Evolutionary conservation across 306 rosid species (phyloP).

Genomic region (Leucaena leucocephala): DNA sequence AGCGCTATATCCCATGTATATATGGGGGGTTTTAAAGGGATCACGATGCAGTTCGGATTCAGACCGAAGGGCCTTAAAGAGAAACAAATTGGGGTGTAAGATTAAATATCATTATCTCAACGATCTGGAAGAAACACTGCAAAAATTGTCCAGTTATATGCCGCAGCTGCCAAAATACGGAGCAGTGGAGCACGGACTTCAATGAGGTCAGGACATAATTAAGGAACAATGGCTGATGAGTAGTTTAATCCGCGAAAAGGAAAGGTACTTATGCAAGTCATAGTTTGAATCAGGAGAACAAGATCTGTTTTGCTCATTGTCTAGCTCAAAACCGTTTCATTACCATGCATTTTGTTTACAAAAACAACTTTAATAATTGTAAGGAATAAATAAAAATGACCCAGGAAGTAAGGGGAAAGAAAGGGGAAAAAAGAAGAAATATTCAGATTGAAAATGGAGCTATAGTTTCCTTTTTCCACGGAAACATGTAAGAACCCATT

Average conservation of each 20-base stretch:
- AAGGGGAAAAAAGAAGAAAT: not conserved
- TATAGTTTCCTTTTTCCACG: not conserved
- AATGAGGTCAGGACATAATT: slow-evolving; percentile 61
- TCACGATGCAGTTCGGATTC: slow-evolving; percentile 31
- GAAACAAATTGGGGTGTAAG: slow-evolving; percentile 26
- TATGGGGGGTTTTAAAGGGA: slow-evolving; percentile 35
- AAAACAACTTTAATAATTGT: not conserved
- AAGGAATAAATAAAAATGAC: slow-evolving; percentile 17
- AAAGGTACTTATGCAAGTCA: slow-evolving; percentile 54
- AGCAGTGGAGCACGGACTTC: slow-evolving; percentile 64
- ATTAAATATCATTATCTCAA: slow-evolving; percentile 35
- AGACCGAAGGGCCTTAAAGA: slow-evolving; percentile 35
- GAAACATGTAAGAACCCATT: slow-evolving; percentile 33
- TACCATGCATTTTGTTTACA: slow-evolving; percentile 53
- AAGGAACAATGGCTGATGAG: slow-evolving; percentile 85
- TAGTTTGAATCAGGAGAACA: slow-evolving; percentile 54
- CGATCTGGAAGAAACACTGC: slow-evolving; percentile 49
- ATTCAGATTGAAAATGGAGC: not conserved
- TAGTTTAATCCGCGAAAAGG: slow-evolving; percentile 76
- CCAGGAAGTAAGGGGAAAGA: not conserved
- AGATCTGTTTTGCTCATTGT: slow-evolving; percentile 18
- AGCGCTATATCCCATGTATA: slow-evolving; percentile 42
- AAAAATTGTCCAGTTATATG: slow-evolving; percentile 42
- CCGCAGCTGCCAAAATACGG: slow-evolving; percentile 39
- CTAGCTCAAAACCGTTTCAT: slow-evolving; percentile 23